Conservation (phyloP, 345 rosid species). For the Eucalyptus tenuipes region DNA sequence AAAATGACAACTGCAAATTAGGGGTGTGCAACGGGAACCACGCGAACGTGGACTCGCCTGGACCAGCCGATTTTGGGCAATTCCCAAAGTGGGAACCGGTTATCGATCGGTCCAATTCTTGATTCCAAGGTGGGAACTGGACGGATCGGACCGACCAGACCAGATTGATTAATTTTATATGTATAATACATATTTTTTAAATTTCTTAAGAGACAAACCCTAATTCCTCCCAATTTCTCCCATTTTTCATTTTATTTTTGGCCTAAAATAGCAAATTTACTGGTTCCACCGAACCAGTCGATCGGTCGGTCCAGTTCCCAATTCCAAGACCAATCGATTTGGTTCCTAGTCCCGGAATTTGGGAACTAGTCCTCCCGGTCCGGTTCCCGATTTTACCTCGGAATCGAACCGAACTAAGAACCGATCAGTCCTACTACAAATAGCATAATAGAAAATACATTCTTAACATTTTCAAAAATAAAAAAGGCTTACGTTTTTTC, state of each 20-base stretch:
- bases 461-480: too few species aligned
- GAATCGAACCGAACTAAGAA: rapidly evolving
- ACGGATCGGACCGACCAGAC: rapidly evolving
- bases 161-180: rapidly evolving
- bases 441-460: too few species aligned
- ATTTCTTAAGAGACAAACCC: too few species aligned
- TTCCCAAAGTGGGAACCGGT: rapidly evolving
- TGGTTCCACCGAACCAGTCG: rapidly evolving
- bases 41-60: rapidly evolving
- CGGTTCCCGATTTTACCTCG: rapidly evolving
- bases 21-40: rapidly evolving
- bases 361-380: rapidly evolving
- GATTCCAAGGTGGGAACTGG: rapidly evolving
- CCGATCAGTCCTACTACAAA: too few species aligned
- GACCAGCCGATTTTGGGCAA: rapidly evolving
- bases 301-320: rapidly evolving
- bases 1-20: too few species aligned
- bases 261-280: too few species aligned
- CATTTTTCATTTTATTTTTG: too few species aligned
- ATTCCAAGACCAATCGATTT: rapidly evolving
- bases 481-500: too few species aligned
- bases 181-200: too few species aligned
- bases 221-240: too few species aligned
- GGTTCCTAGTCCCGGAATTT: rapidly evolving
- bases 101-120: rapidly evolving